A percentile compares a stretch with the other conserved stretches of the same genome.
Conservation (phyloP, 495 filamentous ascomycete species). For the Tuber calosporum region DNA sequence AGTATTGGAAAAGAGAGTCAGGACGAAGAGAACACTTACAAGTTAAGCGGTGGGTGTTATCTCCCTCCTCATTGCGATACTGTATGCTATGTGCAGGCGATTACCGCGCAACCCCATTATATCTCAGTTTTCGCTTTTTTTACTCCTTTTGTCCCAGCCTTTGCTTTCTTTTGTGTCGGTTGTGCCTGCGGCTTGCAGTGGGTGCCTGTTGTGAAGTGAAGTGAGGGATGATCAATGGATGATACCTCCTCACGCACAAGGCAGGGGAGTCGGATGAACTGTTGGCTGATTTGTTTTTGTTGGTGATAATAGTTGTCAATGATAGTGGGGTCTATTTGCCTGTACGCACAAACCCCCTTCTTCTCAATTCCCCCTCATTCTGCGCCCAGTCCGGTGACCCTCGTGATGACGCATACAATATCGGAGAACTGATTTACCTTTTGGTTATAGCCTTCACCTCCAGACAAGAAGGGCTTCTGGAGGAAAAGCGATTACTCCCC, state of each 20-base stretch:
- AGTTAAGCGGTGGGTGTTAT: constrained; percentile 39
- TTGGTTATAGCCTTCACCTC: constrained; percentile 67
- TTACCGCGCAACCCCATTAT: background rate
- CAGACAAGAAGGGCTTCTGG: constrained; percentile 82
- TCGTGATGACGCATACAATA: constrained; percentile 7
- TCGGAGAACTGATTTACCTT: constrained; percentile 11
- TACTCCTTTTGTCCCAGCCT: constrained; percentile 10
- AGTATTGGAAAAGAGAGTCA: constrained; percentile 34
- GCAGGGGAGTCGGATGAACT: background rate
- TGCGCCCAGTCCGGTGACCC: constrained; percentile 4
- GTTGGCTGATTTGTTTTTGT: constrained; percentile 26
- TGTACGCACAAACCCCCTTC: constrained; percentile 49
- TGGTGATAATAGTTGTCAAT: constrained; percentile 66
- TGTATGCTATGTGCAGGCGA: constrained; percentile 7
- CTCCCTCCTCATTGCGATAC: background rate
- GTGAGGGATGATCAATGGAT: too few relatives aligned
- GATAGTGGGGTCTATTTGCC: constrained; percentile 95
- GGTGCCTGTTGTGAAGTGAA: constrained; percentile 6
- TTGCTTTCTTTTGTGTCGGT: constrained; percentile 3
- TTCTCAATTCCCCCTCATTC: constrained; percentile 7
- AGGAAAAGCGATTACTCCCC: constrained; percentile 62
- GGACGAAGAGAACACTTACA: constrained; percentile 36
- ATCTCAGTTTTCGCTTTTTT: constrained; percentile 12
- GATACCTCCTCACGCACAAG: background rate
- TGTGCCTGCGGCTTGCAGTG: constrained; percentile 5